Conservation (phyloP, 805 yeast genomes). For the Saccharomycopsis sp. region DNA sequence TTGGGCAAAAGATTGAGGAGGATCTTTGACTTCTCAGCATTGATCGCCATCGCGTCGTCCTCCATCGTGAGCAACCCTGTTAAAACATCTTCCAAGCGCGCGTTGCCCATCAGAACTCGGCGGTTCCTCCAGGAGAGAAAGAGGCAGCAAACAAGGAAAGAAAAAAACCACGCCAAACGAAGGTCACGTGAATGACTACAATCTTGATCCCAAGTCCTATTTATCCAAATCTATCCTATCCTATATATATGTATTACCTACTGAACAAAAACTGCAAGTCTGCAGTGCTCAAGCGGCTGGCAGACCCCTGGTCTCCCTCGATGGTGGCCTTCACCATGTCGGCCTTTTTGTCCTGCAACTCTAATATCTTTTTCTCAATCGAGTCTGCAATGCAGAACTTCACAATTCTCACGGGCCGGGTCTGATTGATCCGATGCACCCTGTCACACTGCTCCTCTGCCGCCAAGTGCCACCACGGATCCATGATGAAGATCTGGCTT, state of each 20-base stretch:
- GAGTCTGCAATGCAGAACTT: conserved; percentile 93
- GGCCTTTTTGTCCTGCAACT: conserved; percentile 94
- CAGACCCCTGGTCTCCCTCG: conserved; percentile 86
- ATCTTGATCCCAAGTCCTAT: too few species aligned
- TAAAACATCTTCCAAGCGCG: too few species aligned
- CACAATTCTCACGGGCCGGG: conserved; percentile 86
- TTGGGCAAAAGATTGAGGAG: conserved; percentile 12
- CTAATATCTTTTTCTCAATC: conserved; percentile 91
- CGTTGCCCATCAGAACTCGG: too few species aligned
- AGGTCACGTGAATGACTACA: too few species aligned
- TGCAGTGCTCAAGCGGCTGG: conserved; percentile 80
- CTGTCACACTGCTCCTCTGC: conserved; percentile 98
- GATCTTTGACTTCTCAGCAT: too few species aligned
- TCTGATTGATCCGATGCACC: conserved; percentile 96
- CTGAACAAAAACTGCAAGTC: conserved; percentile 91
- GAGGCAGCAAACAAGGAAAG: too few species aligned
- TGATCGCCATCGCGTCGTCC: too few species aligned
- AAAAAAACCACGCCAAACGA: too few species aligned
- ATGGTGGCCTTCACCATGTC: conserved; percentile 97
- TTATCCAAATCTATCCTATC: background rate
- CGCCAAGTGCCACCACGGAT: conserved; percentile 99
- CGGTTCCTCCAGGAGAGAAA: too few species aligned
- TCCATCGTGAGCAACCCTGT: too few species aligned
- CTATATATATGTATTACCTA: conserved; percentile 36
- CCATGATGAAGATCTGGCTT: conserved; percentile 88